phyloP scores from a whole-genome alignment of 192 early-diverging fungal genomes.

The Backusella liffmaniae region DNA sequence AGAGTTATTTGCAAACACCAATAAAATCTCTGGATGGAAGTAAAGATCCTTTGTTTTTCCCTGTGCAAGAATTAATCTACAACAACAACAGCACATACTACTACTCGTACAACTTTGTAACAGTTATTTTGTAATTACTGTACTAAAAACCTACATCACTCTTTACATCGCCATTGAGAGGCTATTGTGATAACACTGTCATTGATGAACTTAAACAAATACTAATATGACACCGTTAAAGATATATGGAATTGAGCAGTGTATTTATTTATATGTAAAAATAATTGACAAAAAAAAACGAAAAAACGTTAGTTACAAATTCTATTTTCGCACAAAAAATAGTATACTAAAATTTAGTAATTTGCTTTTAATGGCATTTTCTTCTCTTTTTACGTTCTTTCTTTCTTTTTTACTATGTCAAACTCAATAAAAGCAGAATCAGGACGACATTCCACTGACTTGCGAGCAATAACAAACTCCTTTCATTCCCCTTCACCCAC shows the following conservation, averaged over 20 bases:
- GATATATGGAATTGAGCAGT: neutral
- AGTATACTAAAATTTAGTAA: neutral
- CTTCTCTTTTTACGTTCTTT: neutral
- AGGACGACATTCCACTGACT: neutral
- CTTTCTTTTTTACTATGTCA: neutral
- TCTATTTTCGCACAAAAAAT: neutral
- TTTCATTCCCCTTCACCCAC: neutral
- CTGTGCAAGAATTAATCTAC: neutral
- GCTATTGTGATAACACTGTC: neutral
- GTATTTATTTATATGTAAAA: neutral
- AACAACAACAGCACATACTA: too few species aligned
- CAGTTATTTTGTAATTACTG: neutral
- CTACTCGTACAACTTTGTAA: too few species aligned
- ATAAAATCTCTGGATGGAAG: neutral
- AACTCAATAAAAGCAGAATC: neutral
- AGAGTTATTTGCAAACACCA: neutral
- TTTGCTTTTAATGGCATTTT: neutral
- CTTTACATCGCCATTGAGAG: neutral
- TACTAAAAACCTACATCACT: neutral
- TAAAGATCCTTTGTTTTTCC: neutral
- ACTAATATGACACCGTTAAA: neutral
- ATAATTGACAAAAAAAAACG: neutral
- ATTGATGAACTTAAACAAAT: neutral
- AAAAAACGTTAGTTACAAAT: constrained; percentile 1
- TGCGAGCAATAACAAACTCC: neutral